Base-by-base conservation (phyloP, 495 filamentous ascomycete species). In the Trichoderma reesei region DNA sequence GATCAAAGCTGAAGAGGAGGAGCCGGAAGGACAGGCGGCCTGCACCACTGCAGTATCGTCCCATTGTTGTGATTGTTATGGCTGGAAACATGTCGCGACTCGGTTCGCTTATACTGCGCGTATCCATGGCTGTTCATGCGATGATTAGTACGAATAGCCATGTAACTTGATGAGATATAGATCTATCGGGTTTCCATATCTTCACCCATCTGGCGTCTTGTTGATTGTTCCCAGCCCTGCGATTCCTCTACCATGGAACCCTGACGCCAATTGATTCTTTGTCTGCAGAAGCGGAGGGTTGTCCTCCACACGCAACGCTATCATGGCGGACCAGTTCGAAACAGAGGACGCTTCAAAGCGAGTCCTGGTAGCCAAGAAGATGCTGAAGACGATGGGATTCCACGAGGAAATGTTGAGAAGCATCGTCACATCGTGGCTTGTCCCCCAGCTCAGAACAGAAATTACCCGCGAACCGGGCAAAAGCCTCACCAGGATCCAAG, bases 401-500 rank as follows among this genome's bases (percentile, higher is more conserved):
- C 70, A 69, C 18, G 70, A 70, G 0, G 70, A 73, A 31, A 75
- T 72, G 64, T 60, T 72, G 11, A 66, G 70, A 18, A 65, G 70
- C 5, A 67, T 73, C 41, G 51, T 75, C 4, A 73, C 71, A 44
- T 54, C 71, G 11, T 72, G 69, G 68, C 68, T 75, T 39, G 68
- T 69, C 0, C 70, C 73, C 34, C 65, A 66, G 20, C 69, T 72
- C 63, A 69, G 67, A 44, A 70, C 73, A 5, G 69, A 64, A 13
- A 73, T 75, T 42, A 67, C 68, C 38, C 9, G 66, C 1, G 71
- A 69, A n/a, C 41, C 39, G 1, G 67, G 69, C 37, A 36, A 69
- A 41, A 34, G 39, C 18, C 26, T 65, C 3, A 61, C 66, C 14
- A 66, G 63, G 3, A 62, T 67, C 13, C 59, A 54, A 1, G 71